These are phyloP conservation scores for Auxenochlorella pyrenoidosa DNA, from an alignment of 139 green algal species.

Conservation along the genomic window DNA sequence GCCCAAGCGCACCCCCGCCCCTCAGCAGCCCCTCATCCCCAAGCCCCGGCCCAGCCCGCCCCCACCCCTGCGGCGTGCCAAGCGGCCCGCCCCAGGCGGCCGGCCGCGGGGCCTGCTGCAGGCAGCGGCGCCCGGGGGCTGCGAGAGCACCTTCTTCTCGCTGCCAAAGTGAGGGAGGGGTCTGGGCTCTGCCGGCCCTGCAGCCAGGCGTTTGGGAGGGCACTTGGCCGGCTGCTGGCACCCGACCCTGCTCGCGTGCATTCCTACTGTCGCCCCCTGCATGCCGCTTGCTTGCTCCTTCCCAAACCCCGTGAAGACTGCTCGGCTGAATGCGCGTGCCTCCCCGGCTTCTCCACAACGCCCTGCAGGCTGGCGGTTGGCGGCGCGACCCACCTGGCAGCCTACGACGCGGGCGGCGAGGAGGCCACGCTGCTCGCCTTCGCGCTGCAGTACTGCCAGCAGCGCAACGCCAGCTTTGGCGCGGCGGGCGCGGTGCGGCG, in stretches of 20 bases:
- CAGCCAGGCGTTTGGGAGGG: no score
- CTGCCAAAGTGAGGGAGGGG: neutral
- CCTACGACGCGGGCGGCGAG: neutral
- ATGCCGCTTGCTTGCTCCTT: no score
- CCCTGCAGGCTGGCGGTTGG: conserved; percentile 1
- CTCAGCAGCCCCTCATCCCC: neutral
- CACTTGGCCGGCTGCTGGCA: no score
- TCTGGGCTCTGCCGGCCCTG: no score
- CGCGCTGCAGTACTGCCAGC: conserved; percentile 17
- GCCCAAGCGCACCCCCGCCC: neutral
- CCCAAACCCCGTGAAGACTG: no score
- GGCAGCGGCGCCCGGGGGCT: neutral
- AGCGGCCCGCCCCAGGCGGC: neutral
- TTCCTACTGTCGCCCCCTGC: no score
- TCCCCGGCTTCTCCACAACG: neutral
- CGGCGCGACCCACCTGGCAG: neutral
- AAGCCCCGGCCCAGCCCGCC: neutral
- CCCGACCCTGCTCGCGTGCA: no score
- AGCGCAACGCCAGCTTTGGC: neutral
- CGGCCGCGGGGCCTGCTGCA: neutral
- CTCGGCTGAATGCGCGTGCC: neutral
- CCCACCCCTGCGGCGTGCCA: neutral
- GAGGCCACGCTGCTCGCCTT: neutral
- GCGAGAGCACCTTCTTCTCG: conserved; percentile 12
- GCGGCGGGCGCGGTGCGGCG: neutral